Evolutionary conservation across 129 eudicot species (phyloP), one percentile per base, ranked within the genome.

Genomic region (Pittosporum tobira): DNA sequence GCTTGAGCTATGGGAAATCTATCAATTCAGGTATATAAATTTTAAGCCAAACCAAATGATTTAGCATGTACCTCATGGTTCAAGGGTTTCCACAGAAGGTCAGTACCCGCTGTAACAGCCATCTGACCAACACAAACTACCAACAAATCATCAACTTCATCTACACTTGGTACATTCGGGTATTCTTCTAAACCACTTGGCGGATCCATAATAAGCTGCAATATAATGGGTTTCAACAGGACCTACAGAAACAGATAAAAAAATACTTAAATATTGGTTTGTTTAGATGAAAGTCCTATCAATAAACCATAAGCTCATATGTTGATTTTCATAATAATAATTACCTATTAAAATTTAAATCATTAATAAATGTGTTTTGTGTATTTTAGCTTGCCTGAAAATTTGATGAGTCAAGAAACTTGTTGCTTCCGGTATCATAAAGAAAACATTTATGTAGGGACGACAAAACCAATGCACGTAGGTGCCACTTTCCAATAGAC

Each of bases 61-160:
- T n/a, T 14, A 3, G 38, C 36, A 55, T 5, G 30, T 55, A 55
- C 61, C 61, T 55, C 61, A 27, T 91, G 81, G 71, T 86, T 87
- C 22, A 91, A 76, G 18, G 87, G 81, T 67, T 86, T 86, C 95
- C 96, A 91, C 14, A 80, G 73, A 40, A 83, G 94, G 69, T 91
- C 98, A 55, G 81, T 83, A 19, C 78, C 96, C 48, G 96, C 88
- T 34, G 95, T 70, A 50, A 91, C 94, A 45, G 98, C 98, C 96
- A 91, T 86, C 76, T 81, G 95, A 52, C 98, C 98, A 72, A 83
- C 59, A 68, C 96, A 91, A 31, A 59, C 72, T 50, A 86, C 88
- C 76, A 91, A 69, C 62, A 91, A 51, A 36, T 83, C 81, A 70
- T 81, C 96, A 51, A 91, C 87, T 64, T 86, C 98, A 5, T 68